Evolutionary conservation across 306 rosid genomes (phyloP), one percentile per base, ranked within the genome.

Genomic region (Cyclanthera cordifolia): DNA sequence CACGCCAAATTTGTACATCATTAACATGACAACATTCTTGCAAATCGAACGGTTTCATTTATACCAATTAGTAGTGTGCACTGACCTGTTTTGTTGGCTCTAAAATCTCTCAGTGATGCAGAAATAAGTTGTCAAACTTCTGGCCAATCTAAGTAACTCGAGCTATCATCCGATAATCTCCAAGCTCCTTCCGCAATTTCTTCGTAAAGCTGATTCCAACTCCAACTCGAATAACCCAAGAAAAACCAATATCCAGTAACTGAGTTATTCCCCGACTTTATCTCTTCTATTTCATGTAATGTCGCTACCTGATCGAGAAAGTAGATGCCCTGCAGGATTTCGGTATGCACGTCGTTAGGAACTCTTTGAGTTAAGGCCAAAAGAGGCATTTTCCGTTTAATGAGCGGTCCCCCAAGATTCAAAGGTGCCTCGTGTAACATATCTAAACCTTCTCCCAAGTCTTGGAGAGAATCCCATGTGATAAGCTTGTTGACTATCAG

Each of bases 161-260:
- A 10, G 71, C 82, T 74, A 68, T 78, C 86, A 23, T 86, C 80
- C 55, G 85, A 83, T 72, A 77, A 69, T 56, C 63, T 72, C 95
- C 98, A 93, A 43, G 85, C 89, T 73, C 96, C 94, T 66, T 69
- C 76, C 4, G 83, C 85, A 66, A 93, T 87, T 81, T 93, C 96
- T 76, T 68, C 72, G 66, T 77, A 76, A 25, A 93, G 82, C 80
- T 93, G 98, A 19, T 84, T 75, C 95, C 94, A 87, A 39, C 77
- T 83, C 98, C 98, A 93, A 51, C 90, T 87, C 6, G 98, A 89
- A 83, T 72, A 93, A 39, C 98, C 96, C 69, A 87, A 73, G 86
- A 93, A 89, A 85, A 87, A 93, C 96, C 96, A 89, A 61, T 79
- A 79, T 77, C 84, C 85, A 17, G 53, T 17, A 23, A 70, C 73